Evolutionary conservation across 768 basidiomycete species (phyloP).

Genomic region (Lentinula sp.): DNA sequence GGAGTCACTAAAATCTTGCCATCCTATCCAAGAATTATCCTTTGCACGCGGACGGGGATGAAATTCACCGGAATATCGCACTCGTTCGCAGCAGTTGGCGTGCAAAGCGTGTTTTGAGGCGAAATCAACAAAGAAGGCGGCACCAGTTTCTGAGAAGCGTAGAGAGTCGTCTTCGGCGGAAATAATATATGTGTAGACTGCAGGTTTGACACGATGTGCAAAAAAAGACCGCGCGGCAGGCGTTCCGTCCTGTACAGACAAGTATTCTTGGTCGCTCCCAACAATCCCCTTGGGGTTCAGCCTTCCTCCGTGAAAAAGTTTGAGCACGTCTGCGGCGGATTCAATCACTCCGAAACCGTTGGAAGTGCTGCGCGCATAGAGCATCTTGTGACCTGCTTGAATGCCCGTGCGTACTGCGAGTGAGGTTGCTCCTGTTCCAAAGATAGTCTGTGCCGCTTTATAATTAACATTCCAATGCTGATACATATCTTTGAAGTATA

Average conservation of each 20-base stretch:
- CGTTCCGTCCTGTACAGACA: background rate
- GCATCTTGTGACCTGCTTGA: conserved; percentile 65
- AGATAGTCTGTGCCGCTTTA: conserved; percentile 68
- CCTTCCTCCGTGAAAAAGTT: conserved; percentile 28
- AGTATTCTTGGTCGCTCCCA: background rate
- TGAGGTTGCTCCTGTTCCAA: conserved; percentile 46
- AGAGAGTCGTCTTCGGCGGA: conserved; percentile 68
- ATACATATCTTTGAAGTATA: conserved; percentile 51
- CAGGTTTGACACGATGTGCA: conserved; percentile 60
- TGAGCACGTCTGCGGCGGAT: conserved; percentile 36
- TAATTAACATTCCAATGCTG: conserved; percentile 68
- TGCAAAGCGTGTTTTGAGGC: conserved; percentile 85
- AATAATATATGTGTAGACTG: conserved; percentile 84
- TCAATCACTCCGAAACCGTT: conserved; percentile 62
- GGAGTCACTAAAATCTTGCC: conserved; percentile 54
- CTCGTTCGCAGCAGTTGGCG: conserved; percentile 61
- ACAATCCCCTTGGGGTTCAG: background rate
- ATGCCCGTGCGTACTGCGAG: conserved; percentile 66
- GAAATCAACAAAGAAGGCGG: conserved; percentile 83
- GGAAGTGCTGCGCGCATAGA: conserved; percentile 61
- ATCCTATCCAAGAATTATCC: conserved; percentile 30
- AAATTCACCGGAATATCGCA: conserved; percentile 76
- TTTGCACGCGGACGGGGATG: conserved; percentile 59
- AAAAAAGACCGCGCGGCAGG: background rate
- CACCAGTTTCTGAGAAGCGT: conserved; percentile 83